Evolutionary conservation across 2,329 filamentous ascomycete genomes (phyloP), one percentile per base, ranked within the genome.

Genomic region (Arthrobotrys iridis): DNA sequence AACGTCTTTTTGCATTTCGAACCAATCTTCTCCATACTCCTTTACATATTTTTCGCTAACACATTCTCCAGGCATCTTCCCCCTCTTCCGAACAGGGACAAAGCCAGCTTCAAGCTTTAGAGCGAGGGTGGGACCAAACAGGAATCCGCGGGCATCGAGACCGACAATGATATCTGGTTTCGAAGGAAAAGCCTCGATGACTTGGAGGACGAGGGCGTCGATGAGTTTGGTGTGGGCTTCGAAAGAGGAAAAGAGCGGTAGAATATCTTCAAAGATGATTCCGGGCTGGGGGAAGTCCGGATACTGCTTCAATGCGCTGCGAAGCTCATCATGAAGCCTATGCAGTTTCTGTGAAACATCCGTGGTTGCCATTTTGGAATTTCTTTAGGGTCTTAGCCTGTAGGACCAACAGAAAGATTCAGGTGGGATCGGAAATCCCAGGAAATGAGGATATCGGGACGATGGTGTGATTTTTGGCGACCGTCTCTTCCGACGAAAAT

Each of bases 181-280:
- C 77, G 82, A 82, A 74, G 85, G 83, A 76, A 90, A 90, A 77
- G 86, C 86, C 79, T 90, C 85, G 68, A 87, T 84, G 77, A 96
- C 87, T 83, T 96, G 90, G 77, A 97, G 86, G 83, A 96, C 91
- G 79, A 98, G 90, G 55, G 93, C 92, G 80, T 89, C 88, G 82
- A 97, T 86, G 72, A 99, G 90, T 66, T 88, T 87, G 79, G 87
- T 86, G 84, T 97, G 94, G 76, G 91, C 86, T 59, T 83, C 81
- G 65, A 90, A 89, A 81, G 93, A 87, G 82, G 92, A 89, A 86
- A 99, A 98, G 81, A 98, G 90, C 76, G 95, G 95, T 83, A 99
- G 90, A 84, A 99, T 98, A 82, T 99, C 95, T 85, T 97, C 93
- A 84, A 99, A 99, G 80, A 96, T 87, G 81, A 99, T 94, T 82